These are phyloP conservation scores for Hydnomerulius pinastri DNA, from an alignment of 768 basidiomycete genomes.

Conservation along the genomic window DNA sequence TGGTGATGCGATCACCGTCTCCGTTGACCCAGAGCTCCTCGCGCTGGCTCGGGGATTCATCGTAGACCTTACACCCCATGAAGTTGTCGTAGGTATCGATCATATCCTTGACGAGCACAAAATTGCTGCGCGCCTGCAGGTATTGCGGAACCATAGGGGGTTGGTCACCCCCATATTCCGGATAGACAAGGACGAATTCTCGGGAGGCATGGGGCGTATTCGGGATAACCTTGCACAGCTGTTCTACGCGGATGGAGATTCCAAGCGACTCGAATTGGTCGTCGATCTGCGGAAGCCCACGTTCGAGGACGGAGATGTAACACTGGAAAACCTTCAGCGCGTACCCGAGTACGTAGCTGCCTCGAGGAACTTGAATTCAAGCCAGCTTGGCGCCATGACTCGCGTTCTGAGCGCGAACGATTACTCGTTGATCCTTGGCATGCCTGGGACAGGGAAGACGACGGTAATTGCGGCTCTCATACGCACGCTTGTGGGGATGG, in stretches of 20 bases:
- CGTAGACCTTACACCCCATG: constrained; percentile 60
- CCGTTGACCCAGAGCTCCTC: constrained; percentile 84
- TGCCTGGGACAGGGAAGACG: constrained; percentile 99
- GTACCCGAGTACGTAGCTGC: constrained; percentile 33
- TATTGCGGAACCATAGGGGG: constrained; percentile 16
- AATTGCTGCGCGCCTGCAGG: constrained; percentile 43
- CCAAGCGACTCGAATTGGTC: constrained; percentile 65
- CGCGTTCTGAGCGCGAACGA: constrained; percentile 81
- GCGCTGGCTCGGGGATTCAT: constrained; percentile 86
- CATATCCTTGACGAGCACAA: constrained; percentile 61
- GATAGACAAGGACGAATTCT: constrained; percentile 92
- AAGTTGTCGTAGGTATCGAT: constrained; percentile 80
- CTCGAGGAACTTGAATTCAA: constrained; percentile 58
- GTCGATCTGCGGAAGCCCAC: constrained; percentile 77
- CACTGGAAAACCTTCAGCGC: constrained; percentile 9
- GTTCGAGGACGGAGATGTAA: constrained; percentile 48
- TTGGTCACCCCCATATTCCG: constrained; percentile 56
- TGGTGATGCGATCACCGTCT: constrained; percentile 86
- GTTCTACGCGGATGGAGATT: constrained; percentile 80
- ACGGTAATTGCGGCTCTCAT: constrained; percentile 92
- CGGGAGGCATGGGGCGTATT: constrained; percentile 83
- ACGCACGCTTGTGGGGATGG: constrained; percentile 69
- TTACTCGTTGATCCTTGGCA: constrained; percentile 91
- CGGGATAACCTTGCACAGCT: constrained; percentile 88
- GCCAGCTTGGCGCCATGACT: constrained; percentile 70